Evolutionary conservation across 805 yeast species (phyloP).

Genomic region (Wickerhamomyces canadensis): DNA sequence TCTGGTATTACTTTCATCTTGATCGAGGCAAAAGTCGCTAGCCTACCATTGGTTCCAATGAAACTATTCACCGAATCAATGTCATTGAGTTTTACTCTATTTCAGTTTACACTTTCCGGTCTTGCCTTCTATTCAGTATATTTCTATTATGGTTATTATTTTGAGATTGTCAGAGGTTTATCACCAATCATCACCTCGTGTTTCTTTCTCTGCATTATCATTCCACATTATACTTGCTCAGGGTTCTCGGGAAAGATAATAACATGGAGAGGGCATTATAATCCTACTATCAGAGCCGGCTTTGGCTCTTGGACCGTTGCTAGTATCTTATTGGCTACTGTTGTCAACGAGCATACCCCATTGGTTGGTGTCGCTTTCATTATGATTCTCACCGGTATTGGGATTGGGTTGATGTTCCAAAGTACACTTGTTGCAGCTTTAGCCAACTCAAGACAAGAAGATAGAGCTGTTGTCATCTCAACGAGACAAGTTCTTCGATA

Average conservation of each 20-base stretch:
- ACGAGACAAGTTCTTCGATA: constrained; percentile 50
- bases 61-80: constrained; percentile 31
- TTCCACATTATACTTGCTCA: constrained; percentile 9
- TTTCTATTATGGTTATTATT: constrained; percentile 4
- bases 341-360: constrained; percentile 16
- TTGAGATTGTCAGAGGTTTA: constrained; percentile 12
- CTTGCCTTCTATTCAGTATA: constrained; percentile 39
- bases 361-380: constrained; percentile 31
- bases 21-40: constrained; percentile 43
- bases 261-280: constrained; percentile 10
- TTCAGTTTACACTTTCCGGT: constrained; percentile 37
- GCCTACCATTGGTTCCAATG: constrained; percentile 51
- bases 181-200: constrained; percentile 14
- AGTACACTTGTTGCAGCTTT: constrained; percentile 39
- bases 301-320: constrained; percentile 25
- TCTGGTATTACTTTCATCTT: constrained; percentile 36
- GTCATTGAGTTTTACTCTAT: constrained; percentile 31
- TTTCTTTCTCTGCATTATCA: constrained; percentile 13
- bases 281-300: constrained; percentile 15
- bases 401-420: constrained; percentile 17
- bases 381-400: constrained; percentile 34
- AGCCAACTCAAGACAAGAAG: constrained; percentile 44
- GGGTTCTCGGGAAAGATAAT: constrained; percentile 14
- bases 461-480: constrained; percentile 53
- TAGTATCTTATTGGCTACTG: constrained; percentile 29